These are phyloP conservation scores for Microcera coccophila DNA, from an alignment of 2,329 filamentous ascomycete species.

Conservation along the genomic window DNA sequence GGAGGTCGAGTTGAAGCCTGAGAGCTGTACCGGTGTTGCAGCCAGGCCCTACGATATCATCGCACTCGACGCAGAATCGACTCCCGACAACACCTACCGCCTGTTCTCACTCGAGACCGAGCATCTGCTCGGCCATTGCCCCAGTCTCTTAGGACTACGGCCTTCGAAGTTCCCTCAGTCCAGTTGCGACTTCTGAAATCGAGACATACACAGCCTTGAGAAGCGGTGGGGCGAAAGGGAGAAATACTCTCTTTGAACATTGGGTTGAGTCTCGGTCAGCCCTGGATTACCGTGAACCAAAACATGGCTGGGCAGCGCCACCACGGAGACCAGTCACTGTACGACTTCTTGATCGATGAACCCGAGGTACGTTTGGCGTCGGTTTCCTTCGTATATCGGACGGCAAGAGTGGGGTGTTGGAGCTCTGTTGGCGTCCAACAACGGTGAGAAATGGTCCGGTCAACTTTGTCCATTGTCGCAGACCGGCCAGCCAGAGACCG, in stretches of 20 bases:
- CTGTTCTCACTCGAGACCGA: not conserved
- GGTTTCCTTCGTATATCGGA: conserved; percentile 4
- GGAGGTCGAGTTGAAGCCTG: conserved; percentile 11
- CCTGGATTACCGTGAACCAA: conserved; percentile 1
- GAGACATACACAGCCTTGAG: not conserved
- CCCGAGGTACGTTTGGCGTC: conserved; percentile 22
- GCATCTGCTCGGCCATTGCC: not conserved
- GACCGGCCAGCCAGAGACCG: too few relatives aligned
- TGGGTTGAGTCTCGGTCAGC: too few relatives aligned
- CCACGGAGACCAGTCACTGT: conserved; percentile 24
- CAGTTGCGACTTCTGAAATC: not conserved
- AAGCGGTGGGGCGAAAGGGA: too few relatives aligned
- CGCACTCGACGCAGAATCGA: too few relatives aligned
- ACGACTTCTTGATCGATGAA: conserved; percentile 29
- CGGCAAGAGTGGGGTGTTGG: not conserved
- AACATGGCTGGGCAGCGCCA: conserved; percentile 23
- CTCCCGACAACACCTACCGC: too few relatives aligned
- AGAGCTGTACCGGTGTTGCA: conserved; percentile 9
- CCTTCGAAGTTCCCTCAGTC: not conserved
- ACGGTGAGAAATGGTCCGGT: not conserved
- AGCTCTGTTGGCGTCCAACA: not conserved
- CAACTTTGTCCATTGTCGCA: not conserved
- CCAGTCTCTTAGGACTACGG: not conserved
- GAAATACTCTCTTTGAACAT: too few relatives aligned
- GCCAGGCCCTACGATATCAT: not conserved